Evolutionary conservation across 345 rosid species (phyloP).

Genomic region (Alliaria petiolata): DNA sequence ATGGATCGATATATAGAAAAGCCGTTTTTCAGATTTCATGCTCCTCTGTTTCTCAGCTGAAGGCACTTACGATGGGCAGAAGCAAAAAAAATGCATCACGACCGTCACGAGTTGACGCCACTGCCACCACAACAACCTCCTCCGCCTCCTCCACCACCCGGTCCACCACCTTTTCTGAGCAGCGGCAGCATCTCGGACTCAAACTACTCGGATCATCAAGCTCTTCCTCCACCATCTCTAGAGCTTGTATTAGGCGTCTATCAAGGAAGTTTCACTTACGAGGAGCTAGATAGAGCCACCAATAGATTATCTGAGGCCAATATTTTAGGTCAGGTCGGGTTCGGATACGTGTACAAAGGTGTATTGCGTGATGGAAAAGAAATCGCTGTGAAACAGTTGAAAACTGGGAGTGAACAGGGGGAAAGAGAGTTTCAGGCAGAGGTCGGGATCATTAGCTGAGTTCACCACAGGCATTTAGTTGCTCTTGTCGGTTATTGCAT

Average conservation of each 20-base stretch:
- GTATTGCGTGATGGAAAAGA: slow-evolving; percentile 45
- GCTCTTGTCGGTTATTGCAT: too few relatives aligned
- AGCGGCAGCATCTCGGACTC: too few relatives aligned
- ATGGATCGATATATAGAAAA: background rate
- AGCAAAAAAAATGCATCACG: slow-evolving; percentile 49
- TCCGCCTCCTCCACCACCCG: too few relatives aligned
- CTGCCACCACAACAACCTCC: slow-evolving; percentile 28
- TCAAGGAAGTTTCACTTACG: slow-evolving; percentile 37
- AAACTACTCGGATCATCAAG: too few relatives aligned
- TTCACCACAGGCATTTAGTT: background rate
- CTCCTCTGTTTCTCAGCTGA: background rate
- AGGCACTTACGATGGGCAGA: slow-evolving; percentile 36
- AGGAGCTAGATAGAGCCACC: slow-evolving; percentile 51
- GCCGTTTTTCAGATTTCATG: background rate
- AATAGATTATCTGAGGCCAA: slow-evolving; percentile 51
- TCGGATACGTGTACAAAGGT: slow-evolving; percentile 53
- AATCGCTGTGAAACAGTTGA: slow-evolving; percentile 35
- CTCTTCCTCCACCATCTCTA: slow-evolving; percentile 39
- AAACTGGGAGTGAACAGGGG: background rate
- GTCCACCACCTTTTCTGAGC: background rate
- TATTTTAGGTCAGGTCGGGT: slow-evolving; percentile 57
- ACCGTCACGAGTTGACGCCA: slow-evolving; percentile 27
- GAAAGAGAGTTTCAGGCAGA: background rate
- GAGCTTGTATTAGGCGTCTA: slow-evolving; percentile 45
- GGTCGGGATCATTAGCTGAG: background rate